Conservation (phyloP, 192 early-diverging fungal species). For the Umbelopsis isabellina region DNA sequence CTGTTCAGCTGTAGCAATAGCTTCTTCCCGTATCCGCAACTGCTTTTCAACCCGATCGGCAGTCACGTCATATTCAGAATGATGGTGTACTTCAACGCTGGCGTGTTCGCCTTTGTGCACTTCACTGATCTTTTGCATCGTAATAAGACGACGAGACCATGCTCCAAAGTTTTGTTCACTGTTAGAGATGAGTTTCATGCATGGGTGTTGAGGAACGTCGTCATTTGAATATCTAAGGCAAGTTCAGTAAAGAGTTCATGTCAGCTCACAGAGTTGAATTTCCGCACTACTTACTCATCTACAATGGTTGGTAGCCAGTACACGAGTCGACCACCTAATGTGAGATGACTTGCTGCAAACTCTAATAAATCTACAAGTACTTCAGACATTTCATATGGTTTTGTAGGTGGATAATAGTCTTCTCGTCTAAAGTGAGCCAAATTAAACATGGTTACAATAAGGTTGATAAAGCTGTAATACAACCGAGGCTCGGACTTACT, state of each 20-base stretch:
- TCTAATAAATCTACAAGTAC: constrained; percentile 82
- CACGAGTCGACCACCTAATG: constrained; percentile 83
- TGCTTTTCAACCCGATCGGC: not conserved
- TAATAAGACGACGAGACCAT: constrained; percentile 90
- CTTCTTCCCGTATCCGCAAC: constrained; percentile 11
- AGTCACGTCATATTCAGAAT: constrained; percentile 25
- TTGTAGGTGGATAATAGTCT: constrained; percentile 87
- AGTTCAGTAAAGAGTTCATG: constrained; percentile 3
- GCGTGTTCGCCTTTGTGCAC: constrained; percentile 17
- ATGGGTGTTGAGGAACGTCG: constrained; percentile 86
- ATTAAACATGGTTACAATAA: constrained; percentile 5
- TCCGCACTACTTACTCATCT: constrained; percentile 61
- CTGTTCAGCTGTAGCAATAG: constrained; percentile 1
- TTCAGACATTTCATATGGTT: constrained; percentile 94
- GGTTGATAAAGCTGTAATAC: not conserved
- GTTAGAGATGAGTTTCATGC: constrained; percentile 82
- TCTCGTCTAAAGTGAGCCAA: constrained; percentile 39
- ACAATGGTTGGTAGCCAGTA: constrained; percentile 96
- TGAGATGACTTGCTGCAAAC: constrained; percentile 81
- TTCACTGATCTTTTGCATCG: constrained; percentile 85
- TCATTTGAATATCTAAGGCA: constrained; percentile 57
- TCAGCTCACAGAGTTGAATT: not conserved
- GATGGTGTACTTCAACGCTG: constrained; percentile 9
- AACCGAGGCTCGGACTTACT: constrained; percentile 31
- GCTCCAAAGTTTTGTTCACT: constrained; percentile 94